These are phyloP conservation scores for Teratosphaeria pseudoeucalypti DNA, from an alignment of 2,329 filamentous ascomycete species.

Conservation along the genomic window DNA sequence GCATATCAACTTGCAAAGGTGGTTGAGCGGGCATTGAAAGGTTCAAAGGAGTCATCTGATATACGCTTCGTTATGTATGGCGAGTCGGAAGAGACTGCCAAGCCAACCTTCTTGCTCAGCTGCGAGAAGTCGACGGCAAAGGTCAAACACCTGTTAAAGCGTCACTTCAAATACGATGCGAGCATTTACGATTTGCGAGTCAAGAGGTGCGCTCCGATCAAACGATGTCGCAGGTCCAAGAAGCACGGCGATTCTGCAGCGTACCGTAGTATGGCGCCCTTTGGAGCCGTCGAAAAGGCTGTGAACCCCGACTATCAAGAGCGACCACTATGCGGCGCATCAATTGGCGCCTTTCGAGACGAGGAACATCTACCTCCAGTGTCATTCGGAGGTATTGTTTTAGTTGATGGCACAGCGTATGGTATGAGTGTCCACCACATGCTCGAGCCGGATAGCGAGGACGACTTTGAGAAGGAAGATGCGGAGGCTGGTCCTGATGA, in stretches of 20 bases:
- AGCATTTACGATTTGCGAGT: conserved; percentile 59
- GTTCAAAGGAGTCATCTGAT: conserved; percentile 65
- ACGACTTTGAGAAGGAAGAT: conserved; percentile 31
- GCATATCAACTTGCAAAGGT: conserved; percentile 66
- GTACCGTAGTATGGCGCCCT: conserved; percentile 18
- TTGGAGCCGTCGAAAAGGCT: conserved; percentile 23
- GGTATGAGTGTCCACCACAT: conserved; percentile 98
- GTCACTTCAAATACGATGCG: conserved; percentile 59
- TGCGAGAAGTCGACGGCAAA: conserved; percentile 61
- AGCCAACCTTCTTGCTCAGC: conserved; percentile 65
- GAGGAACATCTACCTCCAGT: conserved; percentile 81
- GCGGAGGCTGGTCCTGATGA: conserved; percentile 22
- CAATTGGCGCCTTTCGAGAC: conserved; percentile 82
- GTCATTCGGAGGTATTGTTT: conserved; percentile 76
- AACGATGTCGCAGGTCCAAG: conserved; percentile 10
- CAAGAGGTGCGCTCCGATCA: conserved; percentile 45
- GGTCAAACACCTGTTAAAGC: conserved; percentile 60
- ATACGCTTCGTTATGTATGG: conserved; percentile 69
- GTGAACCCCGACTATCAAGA: conserved; percentile 69
- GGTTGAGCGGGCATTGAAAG: conserved; percentile 59
- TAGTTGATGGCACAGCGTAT: conserved; percentile 74
- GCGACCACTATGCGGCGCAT: conserved; percentile 72
- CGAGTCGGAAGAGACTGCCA: conserved; percentile 53
- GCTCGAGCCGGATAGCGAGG: conserved; percentile 57
- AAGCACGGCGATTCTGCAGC: conserved; percentile 6